Percentiles rank a stretch among this genome's conserved stretches.
These are phyloP conservation scores for Alloascoidea hylecoeti DNA, from an alignment of 805 yeast genomes.

Conservation along the genomic window DNA sequence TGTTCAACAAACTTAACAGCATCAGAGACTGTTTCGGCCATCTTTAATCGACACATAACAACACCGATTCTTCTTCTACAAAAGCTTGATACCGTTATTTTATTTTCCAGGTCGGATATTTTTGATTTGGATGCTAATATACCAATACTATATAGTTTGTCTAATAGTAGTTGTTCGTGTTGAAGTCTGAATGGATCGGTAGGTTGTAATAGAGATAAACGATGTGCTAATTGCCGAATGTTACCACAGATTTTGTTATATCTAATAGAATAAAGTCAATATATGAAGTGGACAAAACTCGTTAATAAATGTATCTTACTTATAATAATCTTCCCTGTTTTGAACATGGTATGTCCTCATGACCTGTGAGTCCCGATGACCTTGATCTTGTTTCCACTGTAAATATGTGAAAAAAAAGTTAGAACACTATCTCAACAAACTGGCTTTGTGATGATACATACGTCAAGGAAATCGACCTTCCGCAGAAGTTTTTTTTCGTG, in stretches of 20 bases:
- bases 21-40: slow-evolving; percentile 82
- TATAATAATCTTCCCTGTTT: slow-evolving; percentile 90
- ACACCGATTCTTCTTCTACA: slow-evolving; percentile 90
- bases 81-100: slow-evolving; percentile 80
- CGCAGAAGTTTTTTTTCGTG: slow-evolving; percentile 91
- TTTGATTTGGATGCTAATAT: slow-evolving; percentile 70
- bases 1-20: slow-evolving; percentile 91
- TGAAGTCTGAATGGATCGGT: slow-evolving; percentile 76
- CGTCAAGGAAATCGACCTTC: slow-evolving; percentile 88
- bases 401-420: background rate
- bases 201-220: slow-evolving; percentile 73
- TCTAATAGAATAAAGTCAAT: too few relatives aligned
- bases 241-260: slow-evolving; percentile 91
- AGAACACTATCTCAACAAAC: slow-evolving; percentile 2
- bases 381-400: slow-evolving; percentile 85
- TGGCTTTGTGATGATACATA: slow-evolving; percentile 6
- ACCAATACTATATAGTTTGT: slow-evolving; percentile 83
- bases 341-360: slow-evolving; percentile 92
- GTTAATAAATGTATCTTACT: slow-evolving; percentile 15
- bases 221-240: slow-evolving; percentile 75
- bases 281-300: background rate
- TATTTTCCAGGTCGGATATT: slow-evolving; percentile 83
- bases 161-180: slow-evolving; percentile 80
- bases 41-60: slow-evolving; percentile 84
- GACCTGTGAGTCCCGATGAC: slow-evolving; percentile 92